Conservation (phyloP, 441 rosid genomes). For the Jatropha multifida region DNA sequence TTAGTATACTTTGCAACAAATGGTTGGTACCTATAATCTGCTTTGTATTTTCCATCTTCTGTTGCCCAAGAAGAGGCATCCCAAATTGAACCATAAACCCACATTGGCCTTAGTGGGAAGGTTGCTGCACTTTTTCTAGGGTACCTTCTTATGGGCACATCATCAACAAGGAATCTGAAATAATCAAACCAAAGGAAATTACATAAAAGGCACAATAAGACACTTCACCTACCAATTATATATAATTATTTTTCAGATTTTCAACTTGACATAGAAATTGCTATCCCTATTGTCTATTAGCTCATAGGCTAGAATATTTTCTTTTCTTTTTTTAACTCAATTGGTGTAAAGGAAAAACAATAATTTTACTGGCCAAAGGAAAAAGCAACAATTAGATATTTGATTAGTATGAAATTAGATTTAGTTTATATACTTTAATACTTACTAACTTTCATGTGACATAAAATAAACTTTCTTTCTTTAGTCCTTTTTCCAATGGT, state of each 20-base stretch:
- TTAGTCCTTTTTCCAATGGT: background rate
- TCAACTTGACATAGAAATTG: background rate
- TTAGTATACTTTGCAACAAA: constrained; percentile 70
- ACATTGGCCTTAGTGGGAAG: constrained; percentile 92
- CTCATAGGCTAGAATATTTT: background rate
- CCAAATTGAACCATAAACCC: constrained; percentile 98
- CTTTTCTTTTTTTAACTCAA: background rate
- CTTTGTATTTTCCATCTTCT: constrained; percentile 91
- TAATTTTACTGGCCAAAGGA: background rate
- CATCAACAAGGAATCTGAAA: constrained; percentile 84
- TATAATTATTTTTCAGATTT: background rate
- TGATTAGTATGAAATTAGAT: background rate
- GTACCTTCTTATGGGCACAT: constrained; percentile 92
- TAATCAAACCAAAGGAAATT: too few relatives aligned
- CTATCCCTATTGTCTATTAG: background rate
- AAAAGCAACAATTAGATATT: background rate
- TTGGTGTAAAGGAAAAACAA: background rate
- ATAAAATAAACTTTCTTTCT: background rate
- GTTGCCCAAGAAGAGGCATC: constrained; percentile 99
- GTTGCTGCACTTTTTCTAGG: constrained; percentile 72
- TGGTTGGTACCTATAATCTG: constrained; percentile 88
- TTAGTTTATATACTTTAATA: background rate
- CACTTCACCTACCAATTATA: constrained; percentile 4
- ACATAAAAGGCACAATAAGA: background rate
- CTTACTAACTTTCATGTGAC: background rate